phyloP scores from a whole-genome alignment of 441 rosid species.

The Codiaeum variegatum region DNA sequence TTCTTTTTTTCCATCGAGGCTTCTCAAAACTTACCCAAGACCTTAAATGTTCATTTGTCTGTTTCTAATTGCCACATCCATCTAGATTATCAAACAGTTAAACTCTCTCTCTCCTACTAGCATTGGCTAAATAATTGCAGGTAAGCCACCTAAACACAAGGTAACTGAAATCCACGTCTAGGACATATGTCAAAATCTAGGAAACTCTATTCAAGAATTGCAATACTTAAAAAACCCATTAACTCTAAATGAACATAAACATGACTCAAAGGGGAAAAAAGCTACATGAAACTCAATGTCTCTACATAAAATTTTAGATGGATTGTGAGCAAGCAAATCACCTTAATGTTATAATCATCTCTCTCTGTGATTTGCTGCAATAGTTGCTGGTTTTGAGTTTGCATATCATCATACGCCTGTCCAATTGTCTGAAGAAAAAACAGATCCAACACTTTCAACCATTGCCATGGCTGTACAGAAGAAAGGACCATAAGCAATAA shows the following conservation, averaged over 20 bases:
- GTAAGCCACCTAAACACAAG: background rate
- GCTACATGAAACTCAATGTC: background rate
- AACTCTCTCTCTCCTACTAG: background rate
- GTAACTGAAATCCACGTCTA: background rate
- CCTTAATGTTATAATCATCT: constrained; percentile 98
- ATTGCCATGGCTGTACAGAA: constrained; percentile 23
- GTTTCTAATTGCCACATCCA: background rate
- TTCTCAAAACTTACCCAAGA: background rate
- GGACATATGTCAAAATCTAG: background rate
- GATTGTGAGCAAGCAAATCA: constrained; percentile 21
- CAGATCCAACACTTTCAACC: constrained; percentile 22
- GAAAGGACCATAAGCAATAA: constrained; percentile 12
- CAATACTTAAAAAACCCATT: background rate
- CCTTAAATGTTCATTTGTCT: background rate
- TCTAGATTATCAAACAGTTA: background rate
- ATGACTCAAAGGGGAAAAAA: background rate
- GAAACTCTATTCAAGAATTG: background rate
- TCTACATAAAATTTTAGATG: background rate
- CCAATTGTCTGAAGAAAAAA: constrained; percentile 77
- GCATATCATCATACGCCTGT: constrained; percentile 93
- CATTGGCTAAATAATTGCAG: background rate
- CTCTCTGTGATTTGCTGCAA: constrained; percentile 93
- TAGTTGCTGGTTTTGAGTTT: constrained; percentile 90
- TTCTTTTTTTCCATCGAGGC: too few relatives aligned
- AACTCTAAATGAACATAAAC: background rate